A percentile compares a stretch with the other conserved stretches of the same genome.
These are phyloP conservation scores for Malassezia dermatis DNA, from an alignment of 1,284 basidiomycete species.

Conservation along the genomic window DNA sequence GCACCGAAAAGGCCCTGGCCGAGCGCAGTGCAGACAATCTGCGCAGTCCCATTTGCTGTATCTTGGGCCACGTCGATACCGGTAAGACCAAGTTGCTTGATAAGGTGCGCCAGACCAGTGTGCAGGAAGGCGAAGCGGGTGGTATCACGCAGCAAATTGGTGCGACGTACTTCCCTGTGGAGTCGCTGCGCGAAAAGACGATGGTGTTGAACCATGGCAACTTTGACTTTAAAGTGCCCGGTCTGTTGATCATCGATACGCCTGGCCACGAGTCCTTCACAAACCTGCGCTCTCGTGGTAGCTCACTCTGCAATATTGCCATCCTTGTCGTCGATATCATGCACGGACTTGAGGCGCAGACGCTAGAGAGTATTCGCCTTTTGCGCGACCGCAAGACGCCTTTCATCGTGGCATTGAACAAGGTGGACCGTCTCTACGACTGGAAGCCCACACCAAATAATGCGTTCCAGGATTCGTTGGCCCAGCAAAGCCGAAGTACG, in stretches of 20 bases:
- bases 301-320: constrained; percentile 96
- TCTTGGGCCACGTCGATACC: constrained; percentile 97
- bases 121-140: constrained; percentile 98
- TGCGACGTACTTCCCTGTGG: constrained; percentile 98
- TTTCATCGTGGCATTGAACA: constrained; percentile 98
- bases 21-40: constrained; percentile 79
- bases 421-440: constrained; percentile 96
- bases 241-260: constrained; percentile 92
- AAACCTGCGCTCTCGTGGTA: constrained; percentile 88
- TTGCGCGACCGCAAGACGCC: constrained; percentile 91
- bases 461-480: constrained; percentile 81
- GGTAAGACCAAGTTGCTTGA: constrained; percentile 98
- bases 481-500: constrained; percentile 70
- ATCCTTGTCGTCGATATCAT: constrained; percentile 99
- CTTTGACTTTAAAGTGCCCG: constrained; percentile 92
- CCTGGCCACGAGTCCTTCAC: constrained; percentile 99
- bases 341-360: constrained; percentile 96
- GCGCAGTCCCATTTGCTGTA: constrained; percentile 96
- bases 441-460: constrained; percentile 86
- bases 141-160: constrained; percentile 99
- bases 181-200: constrained; percentile 91
- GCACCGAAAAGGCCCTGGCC: constrained; percentile 74
- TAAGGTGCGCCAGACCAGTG: constrained; percentile 99
- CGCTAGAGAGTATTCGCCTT: constrained; percentile 85
- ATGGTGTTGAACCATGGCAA: constrained; percentile 72